Conservation (phyloP, 768 basidiomycete species). For the Suillus brevipes region DNA sequence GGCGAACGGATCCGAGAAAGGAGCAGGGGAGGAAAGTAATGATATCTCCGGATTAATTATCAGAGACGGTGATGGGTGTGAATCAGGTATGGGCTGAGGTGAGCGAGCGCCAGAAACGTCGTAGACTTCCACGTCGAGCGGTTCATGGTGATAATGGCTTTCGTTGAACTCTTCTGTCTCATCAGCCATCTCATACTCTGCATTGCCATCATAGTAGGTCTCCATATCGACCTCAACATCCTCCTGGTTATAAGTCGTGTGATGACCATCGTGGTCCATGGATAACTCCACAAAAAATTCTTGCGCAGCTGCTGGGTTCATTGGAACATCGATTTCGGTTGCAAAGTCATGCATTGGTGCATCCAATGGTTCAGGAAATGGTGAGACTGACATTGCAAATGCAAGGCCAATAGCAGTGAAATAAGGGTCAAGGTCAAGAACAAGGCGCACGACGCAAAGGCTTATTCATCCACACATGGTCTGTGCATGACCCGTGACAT, state of each 20-base stretch:
- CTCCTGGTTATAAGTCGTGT: constrained; percentile 33
- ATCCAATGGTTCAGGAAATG: constrained; percentile 53
- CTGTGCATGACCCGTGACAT: constrained; percentile 32
- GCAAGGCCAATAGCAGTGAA: constrained; percentile 12
- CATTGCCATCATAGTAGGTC: constrained; percentile 44
- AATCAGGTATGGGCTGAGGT: constrained; percentile 23
- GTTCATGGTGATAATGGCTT: constrained; percentile 26
- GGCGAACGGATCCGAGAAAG: not conserved
- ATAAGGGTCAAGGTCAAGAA: constrained; percentile 18
- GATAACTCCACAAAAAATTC: constrained; percentile 53
- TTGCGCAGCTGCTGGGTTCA: constrained; percentile 46
- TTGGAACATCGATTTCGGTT: constrained; percentile 57
- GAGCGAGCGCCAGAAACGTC: constrained; percentile 38
- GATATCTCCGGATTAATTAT: constrained; percentile 6
- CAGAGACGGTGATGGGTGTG: constrained; percentile 14
- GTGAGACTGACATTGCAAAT: constrained; percentile 27
- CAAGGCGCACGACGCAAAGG: constrained; percentile 7
- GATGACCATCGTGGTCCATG: constrained; percentile 60
- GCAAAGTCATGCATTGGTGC: constrained; percentile 64
- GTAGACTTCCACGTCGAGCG: constrained; percentile 42
- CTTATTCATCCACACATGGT: constrained; percentile 27
- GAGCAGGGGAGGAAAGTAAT: constrained; percentile 5
- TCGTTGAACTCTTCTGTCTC: constrained; percentile 25
- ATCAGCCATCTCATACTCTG: constrained; percentile 49
- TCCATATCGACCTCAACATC: constrained; percentile 72